phyloP scores from a whole-genome alignment of 1,139 yeast species.

The Protomyces gravidus region DNA sequence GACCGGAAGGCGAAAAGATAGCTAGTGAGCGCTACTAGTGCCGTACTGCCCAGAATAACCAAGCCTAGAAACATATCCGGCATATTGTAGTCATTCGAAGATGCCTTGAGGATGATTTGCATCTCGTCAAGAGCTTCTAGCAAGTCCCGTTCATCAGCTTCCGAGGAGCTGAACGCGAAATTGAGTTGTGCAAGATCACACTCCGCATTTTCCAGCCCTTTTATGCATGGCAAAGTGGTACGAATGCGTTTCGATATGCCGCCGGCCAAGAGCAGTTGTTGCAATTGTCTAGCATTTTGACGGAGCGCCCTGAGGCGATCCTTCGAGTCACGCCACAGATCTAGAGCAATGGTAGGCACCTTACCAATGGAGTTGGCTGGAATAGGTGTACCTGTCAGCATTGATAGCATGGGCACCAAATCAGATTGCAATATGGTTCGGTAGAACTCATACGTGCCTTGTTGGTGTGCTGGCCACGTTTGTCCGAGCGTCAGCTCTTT shows the following conservation, averaged over 20 bases:
- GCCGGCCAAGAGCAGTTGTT: slow-evolving; percentile 37
- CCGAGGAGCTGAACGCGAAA: neutral
- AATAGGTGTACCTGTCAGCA: slow-evolving; percentile 69
- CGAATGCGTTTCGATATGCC: neutral
- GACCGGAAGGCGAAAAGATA: slow-evolving; percentile 22
- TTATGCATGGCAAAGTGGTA: neutral
- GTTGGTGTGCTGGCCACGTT: slow-evolving; percentile 32
- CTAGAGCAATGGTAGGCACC: slow-evolving; percentile 51
- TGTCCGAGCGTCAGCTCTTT: slow-evolving; percentile 35
- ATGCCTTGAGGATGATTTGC: slow-evolving; percentile 56
- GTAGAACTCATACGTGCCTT: slow-evolving; percentile 45
- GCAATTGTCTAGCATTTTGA: slow-evolving; percentile 63
- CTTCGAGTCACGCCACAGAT: slow-evolving; percentile 28
- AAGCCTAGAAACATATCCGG: slow-evolving; percentile 51
- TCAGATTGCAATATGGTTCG: slow-evolving; percentile 72
- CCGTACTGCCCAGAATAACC: slow-evolving; percentile 38
- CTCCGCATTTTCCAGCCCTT: neutral
- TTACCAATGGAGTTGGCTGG: slow-evolving; percentile 85
- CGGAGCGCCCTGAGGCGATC: slow-evolving; percentile 47
- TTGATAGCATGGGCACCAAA: slow-evolving; percentile 76
- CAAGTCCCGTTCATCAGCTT: neutral
- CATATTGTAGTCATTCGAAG: slow-evolving; percentile 72
- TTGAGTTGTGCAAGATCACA: neutral
- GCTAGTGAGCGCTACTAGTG: slow-evolving; percentile 6
- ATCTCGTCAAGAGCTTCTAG: neutral